These are phyloP conservation scores for Blastobotrys ciferrii DNA, from an alignment of 1,139 yeast genomes.

Conservation along the genomic window DNA sequence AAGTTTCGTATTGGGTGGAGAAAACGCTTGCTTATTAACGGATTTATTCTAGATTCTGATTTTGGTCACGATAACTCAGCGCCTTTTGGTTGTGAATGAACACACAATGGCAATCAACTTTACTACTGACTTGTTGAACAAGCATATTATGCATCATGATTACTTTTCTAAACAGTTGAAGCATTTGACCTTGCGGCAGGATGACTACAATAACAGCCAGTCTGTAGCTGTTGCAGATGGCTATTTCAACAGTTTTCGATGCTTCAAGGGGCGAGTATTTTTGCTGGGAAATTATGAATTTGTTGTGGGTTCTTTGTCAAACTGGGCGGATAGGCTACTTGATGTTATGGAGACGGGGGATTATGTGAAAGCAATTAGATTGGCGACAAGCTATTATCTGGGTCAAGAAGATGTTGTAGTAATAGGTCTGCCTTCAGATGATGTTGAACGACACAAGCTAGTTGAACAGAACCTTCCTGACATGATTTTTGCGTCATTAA, in stretches of 20 bases:
- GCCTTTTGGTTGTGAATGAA: constrained; percentile 45
- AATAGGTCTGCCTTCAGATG: constrained; percentile 53
- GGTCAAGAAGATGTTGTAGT: constrained; percentile 48
- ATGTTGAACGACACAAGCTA: constrained; percentile 45
- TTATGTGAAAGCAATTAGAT: constrained; percentile 54
- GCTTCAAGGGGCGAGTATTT: constrained; percentile 48
- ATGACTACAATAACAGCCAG: constrained; percentile 9
- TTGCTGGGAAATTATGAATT: constrained; percentile 50
- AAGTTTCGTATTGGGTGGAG: constrained; percentile 13
- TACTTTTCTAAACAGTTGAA: constrained; percentile 34
- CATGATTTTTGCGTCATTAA: constrained; percentile 53
- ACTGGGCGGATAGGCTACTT: constrained; percentile 71
- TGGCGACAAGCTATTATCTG: constrained; percentile 54
- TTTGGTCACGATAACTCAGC: constrained; percentile 50
- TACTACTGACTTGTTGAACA: constrained; percentile 45
- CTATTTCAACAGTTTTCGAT: constrained; percentile 39
- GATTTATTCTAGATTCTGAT: constrained; percentile 42
- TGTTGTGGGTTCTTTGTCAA: constrained; percentile 56
- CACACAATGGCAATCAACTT: constrained; percentile 40
- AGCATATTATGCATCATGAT: constrained; percentile 45
- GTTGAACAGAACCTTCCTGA: constrained; percentile 57
- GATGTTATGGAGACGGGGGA: constrained; percentile 48
- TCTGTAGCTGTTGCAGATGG: constrained; percentile 37
- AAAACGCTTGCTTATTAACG: neutral
- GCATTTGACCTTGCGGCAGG: constrained; percentile 23